These are phyloP conservation scores for Begonia peltatifolia DNA, from an alignment of 306 rosid genomes.

Conservation along the genomic window DNA sequence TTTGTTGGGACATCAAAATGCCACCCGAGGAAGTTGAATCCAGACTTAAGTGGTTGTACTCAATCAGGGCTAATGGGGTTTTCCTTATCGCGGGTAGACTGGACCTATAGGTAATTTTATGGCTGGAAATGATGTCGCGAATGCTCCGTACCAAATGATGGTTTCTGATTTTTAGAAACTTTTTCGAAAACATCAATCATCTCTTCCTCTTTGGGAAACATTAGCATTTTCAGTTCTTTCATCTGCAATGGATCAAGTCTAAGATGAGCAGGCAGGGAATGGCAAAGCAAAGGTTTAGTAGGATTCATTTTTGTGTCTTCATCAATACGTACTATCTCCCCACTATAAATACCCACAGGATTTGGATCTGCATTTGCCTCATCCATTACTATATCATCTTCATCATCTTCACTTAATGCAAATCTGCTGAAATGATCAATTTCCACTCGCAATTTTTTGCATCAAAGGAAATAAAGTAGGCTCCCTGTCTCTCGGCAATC, in stretches of 20 bases:
- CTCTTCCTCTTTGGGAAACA: constrained; percentile 54
- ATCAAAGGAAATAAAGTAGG: constrained; percentile 62
- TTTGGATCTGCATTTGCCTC: constrained; percentile 29
- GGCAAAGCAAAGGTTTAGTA: constrained; percentile 48
- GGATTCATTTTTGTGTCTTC: constrained; percentile 28
- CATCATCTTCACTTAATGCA: constrained; percentile 79
- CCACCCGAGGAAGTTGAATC: constrained; percentile 58
- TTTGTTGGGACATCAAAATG: constrained; percentile 74
- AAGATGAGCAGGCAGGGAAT: constrained; percentile 90
- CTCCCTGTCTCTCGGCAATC: constrained; percentile 48
- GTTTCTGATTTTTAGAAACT: constrained; percentile 16
- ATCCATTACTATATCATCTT: constrained; percentile 60
- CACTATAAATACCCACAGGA: constrained; percentile 22
- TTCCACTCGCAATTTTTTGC: constrained; percentile 58
- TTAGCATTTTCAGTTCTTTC: constrained; percentile 87
- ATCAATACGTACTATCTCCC: constrained; percentile 37
- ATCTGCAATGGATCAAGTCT: constrained; percentile 82
- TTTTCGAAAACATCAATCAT: constrained; percentile 27
- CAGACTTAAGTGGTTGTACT: constrained; percentile 62
- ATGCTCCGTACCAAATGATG: constrained; percentile 36
- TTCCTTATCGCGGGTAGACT: constrained; percentile 54
- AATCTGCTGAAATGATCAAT: constrained; percentile 88
- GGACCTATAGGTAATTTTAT: constrained; percentile 24
- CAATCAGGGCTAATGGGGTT: constrained; percentile 78
- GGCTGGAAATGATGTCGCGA: constrained; percentile 34